phyloP scores from a whole-genome alignment of 768 basidiomycete genomes.

The Phlegmacium glaucopus region DNA sequence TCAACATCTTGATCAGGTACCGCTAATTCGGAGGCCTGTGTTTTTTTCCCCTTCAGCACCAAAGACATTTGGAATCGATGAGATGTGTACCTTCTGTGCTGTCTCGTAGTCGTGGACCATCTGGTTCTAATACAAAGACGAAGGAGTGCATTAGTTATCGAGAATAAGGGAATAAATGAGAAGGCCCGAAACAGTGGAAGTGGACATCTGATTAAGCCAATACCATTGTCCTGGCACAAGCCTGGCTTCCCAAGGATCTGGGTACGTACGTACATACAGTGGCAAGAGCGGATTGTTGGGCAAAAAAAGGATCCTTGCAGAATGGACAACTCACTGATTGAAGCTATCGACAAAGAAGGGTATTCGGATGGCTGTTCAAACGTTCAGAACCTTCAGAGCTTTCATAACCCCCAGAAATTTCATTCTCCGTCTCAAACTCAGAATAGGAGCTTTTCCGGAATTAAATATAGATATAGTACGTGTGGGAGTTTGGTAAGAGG shows the following conservation, averaged over 20 bases:
- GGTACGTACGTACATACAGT: conserved; percentile 8
- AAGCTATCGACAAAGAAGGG: neutral
- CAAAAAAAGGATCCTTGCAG: neutral
- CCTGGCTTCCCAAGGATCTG: conserved; percentile 23
- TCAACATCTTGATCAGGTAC: conserved; percentile 52
- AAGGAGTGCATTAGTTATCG: conserved; percentile 21
- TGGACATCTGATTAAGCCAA: conserved; percentile 36
- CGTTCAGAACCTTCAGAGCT: neutral
- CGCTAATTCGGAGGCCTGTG: conserved; percentile 46
- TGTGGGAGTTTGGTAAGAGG: too few relatives aligned
- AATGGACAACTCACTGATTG: neutral
- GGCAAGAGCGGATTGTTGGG: neutral
- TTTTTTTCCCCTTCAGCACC: conserved; percentile 6
- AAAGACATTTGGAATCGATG: conserved; percentile 11
- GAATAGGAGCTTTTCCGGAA: too few relatives aligned
- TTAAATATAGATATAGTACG: too few relatives aligned
- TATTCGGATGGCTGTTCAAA: neutral
- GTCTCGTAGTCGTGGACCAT: conserved; percentile 31
- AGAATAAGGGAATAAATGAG: conserved; percentile 23
- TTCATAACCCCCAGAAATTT: conserved; percentile 13
- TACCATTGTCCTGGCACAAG: conserved; percentile 21
- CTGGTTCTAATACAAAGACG: conserved; percentile 23
- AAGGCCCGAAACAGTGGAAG: conserved; percentile 40
- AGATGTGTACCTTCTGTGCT: conserved; percentile 21
- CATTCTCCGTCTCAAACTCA: conserved; percentile 22